Evolutionary conservation across 345 rosid species (phyloP), one percentile per base, ranked within the genome.

Genomic region (Clausena lansium): DNA sequence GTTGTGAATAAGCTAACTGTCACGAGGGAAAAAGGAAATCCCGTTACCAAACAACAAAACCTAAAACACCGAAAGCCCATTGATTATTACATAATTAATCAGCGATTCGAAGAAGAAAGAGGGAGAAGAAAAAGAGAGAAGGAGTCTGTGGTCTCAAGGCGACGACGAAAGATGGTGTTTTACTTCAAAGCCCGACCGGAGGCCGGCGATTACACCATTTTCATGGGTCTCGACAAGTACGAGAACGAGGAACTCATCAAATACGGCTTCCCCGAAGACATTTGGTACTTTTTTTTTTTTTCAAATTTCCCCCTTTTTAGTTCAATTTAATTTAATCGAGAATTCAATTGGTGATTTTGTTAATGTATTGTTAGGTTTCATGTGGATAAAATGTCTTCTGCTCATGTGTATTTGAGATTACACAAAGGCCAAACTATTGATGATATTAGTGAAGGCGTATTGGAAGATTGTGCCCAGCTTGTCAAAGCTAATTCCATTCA

Each of bases 161-260:
- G 3, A 36, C 35, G 33, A 52, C 57, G 57, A 52, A 76, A 47
- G 71, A 64, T 95, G 98, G 98, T 95, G 72, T 90, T 96, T 80
- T 94, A 92, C 97, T 96, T 96, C 92, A 92, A 94, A 79, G 97
- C 90, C 73, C 89, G 99, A 67, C 92, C 98, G 55, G 99, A 96
- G 80, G 95, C 84, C 30, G 99, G 99, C 39, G 99, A 94, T 82
- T 94, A 91, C 94, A 92, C 98, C 77, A 91, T 96, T 76, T 94
- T 96, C 89, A 96, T 96, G 99, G 98, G 99, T 36, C 89, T 96
- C 77, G 99, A 96, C 85, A 96, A 96, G 94, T 80, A 85, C 89
- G 99, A 96, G 92, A 96, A 96, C 91, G 99, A 96, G 81, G 99
- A 96, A 80, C 99, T 96, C 72, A 96, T 96, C 91, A 96, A 88